Conservation (phyloP, 2,329 filamentous ascomycete species). For the Cladosporium colombiae region DNA sequence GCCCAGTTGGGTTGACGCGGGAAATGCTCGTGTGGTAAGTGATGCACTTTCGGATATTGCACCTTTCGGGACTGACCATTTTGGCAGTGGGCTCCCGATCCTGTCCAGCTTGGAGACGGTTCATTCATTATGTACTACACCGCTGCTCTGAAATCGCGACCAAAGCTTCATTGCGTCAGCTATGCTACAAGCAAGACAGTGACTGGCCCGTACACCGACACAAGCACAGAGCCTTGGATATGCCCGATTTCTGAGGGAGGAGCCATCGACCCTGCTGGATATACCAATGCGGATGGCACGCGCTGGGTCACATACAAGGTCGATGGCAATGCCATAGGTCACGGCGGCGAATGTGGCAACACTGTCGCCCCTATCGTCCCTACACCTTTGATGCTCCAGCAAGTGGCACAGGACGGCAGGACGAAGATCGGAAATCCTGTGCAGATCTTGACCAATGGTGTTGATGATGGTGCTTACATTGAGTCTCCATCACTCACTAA, state of each 20-base stretch:
- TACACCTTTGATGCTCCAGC: slow-evolving; percentile 35
- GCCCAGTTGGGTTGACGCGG: slow-evolving; percentile 51
- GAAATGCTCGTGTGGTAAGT: slow-evolving; percentile 44
- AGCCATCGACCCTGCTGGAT: slow-evolving; percentile 35
- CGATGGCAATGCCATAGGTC: slow-evolving; percentile 33
- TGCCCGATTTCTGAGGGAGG: slow-evolving; percentile 30
- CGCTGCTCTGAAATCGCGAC: slow-evolving; percentile 28
- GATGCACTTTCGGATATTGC: slow-evolving; percentile 31
- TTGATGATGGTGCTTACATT: slow-evolving; percentile 34
- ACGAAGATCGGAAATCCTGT: slow-evolving; percentile 30
- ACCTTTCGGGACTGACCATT: not conserved
- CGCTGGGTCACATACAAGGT: slow-evolving; percentile 35
- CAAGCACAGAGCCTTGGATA: slow-evolving; percentile 29
- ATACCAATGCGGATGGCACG: slow-evolving; percentile 25
- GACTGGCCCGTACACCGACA: slow-evolving; percentile 33
- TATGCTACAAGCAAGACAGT: slow-evolving; percentile 30
- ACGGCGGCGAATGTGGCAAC: slow-evolving; percentile 34
- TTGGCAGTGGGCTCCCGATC: slow-evolving; percentile 58
- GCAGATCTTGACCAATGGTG: slow-evolving; percentile 31
- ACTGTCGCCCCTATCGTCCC: slow-evolving; percentile 26
- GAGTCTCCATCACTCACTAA: slow-evolving; percentile 35
- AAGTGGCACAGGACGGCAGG: slow-evolving; percentile 30
- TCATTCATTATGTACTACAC: slow-evolving; percentile 35
- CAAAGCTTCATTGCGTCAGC: slow-evolving; percentile 33
- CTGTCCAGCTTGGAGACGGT: slow-evolving; percentile 45